These are phyloP conservation scores for Hypoxylon sp. DNA, from an alignment of 2,329 filamentous ascomycete genomes.

Conservation along the genomic window DNA sequence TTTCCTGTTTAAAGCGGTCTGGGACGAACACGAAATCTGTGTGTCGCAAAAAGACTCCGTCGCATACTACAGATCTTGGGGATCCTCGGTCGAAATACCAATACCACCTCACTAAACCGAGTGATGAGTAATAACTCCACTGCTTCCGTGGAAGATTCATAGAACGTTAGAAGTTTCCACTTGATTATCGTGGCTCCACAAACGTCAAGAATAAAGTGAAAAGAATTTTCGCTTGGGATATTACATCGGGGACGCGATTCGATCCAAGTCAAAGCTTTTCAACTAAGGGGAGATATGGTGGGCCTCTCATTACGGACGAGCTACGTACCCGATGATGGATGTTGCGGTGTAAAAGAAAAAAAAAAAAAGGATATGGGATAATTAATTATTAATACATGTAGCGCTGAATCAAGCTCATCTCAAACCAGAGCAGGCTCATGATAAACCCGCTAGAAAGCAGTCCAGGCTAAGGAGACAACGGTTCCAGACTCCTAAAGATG, in stretches of 20 bases:
- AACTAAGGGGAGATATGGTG: slow-evolving; percentile 32
- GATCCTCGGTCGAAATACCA: slow-evolving; percentile 2
- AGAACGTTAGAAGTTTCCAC: slow-evolving; percentile 35
- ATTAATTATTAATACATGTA: too few species aligned
- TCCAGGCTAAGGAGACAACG: slow-evolving; percentile 25
- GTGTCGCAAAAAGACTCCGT: too few species aligned
- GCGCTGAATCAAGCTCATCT: slow-evolving; percentile 13
- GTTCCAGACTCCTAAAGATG: slow-evolving; percentile 12
- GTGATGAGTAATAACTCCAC: slow-evolving; percentile 32
- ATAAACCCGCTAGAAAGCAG: slow-evolving; percentile 16
- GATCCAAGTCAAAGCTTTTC: slow-evolving; percentile 31
- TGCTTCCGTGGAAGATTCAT: slow-evolving; percentile 35
- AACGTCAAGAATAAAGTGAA: slow-evolving; percentile 25
- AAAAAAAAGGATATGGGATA: slow-evolving; percentile 9
- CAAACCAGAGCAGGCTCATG: slow-evolving; percentile 14
- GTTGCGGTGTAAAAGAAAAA: slow-evolving; percentile 28
- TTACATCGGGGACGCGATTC: slow-evolving; percentile 25
- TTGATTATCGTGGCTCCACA: slow-evolving; percentile 35
- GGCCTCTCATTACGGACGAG: slow-evolving; percentile 26
- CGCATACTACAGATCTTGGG: slow-evolving; percentile 12
- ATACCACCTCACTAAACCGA: not conserved
- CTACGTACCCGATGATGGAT: slow-evolving; percentile 28
- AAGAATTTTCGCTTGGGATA: slow-evolving; percentile 32
- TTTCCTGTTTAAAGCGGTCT: not conserved
- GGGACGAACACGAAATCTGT: not conserved